Conservation (phyloP, 208 protist species). For the Trypanosoma vivax region DNA sequence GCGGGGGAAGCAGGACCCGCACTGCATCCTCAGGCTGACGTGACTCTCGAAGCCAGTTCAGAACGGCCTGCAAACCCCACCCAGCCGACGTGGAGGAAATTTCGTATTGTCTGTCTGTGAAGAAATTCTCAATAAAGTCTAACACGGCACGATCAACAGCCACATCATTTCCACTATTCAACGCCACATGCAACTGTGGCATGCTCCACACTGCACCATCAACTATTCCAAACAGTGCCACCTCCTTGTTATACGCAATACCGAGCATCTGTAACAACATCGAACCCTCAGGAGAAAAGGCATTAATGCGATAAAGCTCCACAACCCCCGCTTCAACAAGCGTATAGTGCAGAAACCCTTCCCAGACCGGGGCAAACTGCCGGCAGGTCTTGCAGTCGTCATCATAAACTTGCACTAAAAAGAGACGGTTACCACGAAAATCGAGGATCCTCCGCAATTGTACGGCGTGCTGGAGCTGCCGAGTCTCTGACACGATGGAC, state of each 20-base stretch:
- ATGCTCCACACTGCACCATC: slow-evolving; percentile 63
- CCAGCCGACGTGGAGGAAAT: slow-evolving; percentile 22
- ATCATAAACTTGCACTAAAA: slow-evolving; percentile 72
- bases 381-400: slow-evolving; percentile 59
- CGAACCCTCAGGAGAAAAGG: slow-evolving; percentile 35
- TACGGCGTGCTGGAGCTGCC: slow-evolving; percentile 33
- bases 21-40: slow-evolving; percentile 20
- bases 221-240: slow-evolving; percentile 46
- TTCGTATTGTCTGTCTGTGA: slow-evolving; percentile 38
- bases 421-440: slow-evolving; percentile 62
- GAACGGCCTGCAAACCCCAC: slow-evolving; percentile 23
- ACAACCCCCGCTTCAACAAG: slow-evolving; percentile 49
- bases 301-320: slow-evolving; percentile 81
- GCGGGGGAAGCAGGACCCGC: slow-evolving; percentile 19
- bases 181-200: slow-evolving; percentile 26
- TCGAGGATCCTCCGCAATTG: slow-evolving; percentile 39
- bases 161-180: slow-evolving; percentile 29
- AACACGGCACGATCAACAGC: slow-evolving; percentile 31
- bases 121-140: slow-evolving; percentile 76
- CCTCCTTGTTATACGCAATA: slow-evolving; percentile 11
- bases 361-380: slow-evolving; percentile 53
- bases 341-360: slow-evolving; percentile 53
- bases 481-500: slow-evolving; percentile 74
- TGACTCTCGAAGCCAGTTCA: slow-evolving; percentile 48
- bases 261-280: slow-evolving; percentile 34